These are phyloP conservation scores for Drechslerella stenobrocha DNA, from an alignment of 2,329 filamentous ascomycete species.

Conservation along the genomic window DNA sequence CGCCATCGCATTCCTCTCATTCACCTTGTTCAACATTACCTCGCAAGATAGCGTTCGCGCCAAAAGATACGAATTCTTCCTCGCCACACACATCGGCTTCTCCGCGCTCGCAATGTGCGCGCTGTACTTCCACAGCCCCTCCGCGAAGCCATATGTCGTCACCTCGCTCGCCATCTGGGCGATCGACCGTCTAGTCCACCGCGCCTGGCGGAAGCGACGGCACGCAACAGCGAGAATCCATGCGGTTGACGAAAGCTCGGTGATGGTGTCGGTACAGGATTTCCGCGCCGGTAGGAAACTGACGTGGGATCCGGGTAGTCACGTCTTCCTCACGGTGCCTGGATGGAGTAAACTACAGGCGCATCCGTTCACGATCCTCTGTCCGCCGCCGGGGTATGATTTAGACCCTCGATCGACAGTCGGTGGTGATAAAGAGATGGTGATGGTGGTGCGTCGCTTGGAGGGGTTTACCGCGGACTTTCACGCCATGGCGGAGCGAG, in stretches of 20 bases:
- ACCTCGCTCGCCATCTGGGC: constrained; percentile 63
- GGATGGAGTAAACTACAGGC: constrained; percentile 63
- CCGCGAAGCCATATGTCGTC: constrained; percentile 61
- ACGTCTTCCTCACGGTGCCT: constrained; percentile 67
- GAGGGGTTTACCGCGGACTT: constrained; percentile 62
- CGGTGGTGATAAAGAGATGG: constrained; percentile 48
- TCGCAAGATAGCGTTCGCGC: constrained; percentile 64
- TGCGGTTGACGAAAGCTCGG: constrained; percentile 31
- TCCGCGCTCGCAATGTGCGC: constrained; percentile 63
- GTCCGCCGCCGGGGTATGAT: constrained; percentile 59
- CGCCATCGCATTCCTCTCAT: constrained; percentile 58
- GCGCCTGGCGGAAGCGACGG: constrained; percentile 27
- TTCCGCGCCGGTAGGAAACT: constrained; percentile 1
- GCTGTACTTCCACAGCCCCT: constrained; percentile 65
- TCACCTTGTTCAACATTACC: constrained; percentile 31
- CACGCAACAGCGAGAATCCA: constrained; percentile 14
- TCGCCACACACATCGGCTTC: constrained; percentile 64
- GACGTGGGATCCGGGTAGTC: constrained; percentile 64
- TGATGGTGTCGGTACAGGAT: constrained; percentile 17
- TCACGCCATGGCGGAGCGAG: constrained; percentile 11
- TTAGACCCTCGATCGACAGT: background rate
- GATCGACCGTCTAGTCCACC: constrained; percentile 62
- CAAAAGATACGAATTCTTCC: constrained; percentile 67
- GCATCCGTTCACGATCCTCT: constrained; percentile 70
- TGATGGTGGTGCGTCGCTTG: constrained; percentile 65